Percentiles rank a stretch among this genome's conserved stretches.
Conservation (phyloP, 176 grass and related monocot genomes). For the Calamus simplicifolius region DNA sequence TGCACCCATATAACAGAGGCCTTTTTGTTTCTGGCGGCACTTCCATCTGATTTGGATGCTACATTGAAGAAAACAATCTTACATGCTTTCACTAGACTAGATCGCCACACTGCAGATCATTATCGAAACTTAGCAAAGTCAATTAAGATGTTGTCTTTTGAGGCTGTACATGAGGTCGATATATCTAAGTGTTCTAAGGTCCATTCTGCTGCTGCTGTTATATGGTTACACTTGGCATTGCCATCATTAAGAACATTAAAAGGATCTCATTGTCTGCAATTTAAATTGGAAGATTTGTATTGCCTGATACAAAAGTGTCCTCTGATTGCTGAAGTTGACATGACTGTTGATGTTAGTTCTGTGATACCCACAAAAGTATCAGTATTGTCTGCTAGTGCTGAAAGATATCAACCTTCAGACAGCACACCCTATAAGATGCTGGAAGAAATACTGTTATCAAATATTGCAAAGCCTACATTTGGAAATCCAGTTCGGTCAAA, state of each 20-base stretch:
- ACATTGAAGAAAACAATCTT: slow-evolving; percentile 35
- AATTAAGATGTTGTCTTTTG: slow-evolving; percentile 28
- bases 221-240: slow-evolving; percentile 44
- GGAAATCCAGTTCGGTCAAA: slow-evolving; percentile 20
- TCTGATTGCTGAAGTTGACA: slow-evolving; percentile 39
- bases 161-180: slow-evolving; percentile 33
- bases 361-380: slow-evolving; percentile 28
- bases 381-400: slow-evolving; percentile 35
- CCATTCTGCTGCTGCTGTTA: slow-evolving; percentile 27
- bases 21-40: slow-evolving; percentile 35
- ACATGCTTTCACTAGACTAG: slow-evolving; percentile 10
- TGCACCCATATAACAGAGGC: slow-evolving; percentile 46
- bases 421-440: slow-evolving; percentile 6
- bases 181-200: slow-evolving; percentile 61
- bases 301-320: slow-evolving; percentile 40
- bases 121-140: slow-evolving; percentile 15
- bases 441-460: slow-evolving; percentile 4
- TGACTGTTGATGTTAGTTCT: slow-evolving; percentile 40
- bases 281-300: slow-evolving; percentile 43
- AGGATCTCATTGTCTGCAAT: slow-evolving; percentile 40
- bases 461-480: slow-evolving; percentile 7
- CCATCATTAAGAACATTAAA: slow-evolving; percentile 40
- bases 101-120: slow-evolving; percentile 15
- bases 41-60: slow-evolving; percentile 36
- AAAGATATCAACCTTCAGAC: slow-evolving; percentile 11